Conservation (phyloP, 169 alveolate species). For the Miamiensis avidus region DNA sequence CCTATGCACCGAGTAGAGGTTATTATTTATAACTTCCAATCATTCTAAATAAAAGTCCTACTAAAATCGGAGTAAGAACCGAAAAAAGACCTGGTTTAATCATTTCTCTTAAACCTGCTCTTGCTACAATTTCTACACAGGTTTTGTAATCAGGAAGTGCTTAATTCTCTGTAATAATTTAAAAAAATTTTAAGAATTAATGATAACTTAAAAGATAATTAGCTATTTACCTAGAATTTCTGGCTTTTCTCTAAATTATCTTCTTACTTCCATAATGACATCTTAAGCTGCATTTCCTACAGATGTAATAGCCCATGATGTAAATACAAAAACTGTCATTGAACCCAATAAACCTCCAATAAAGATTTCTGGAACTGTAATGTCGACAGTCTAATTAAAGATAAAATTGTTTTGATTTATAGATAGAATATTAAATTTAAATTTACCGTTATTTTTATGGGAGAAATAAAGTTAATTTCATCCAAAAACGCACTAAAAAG, state of each 20-base stretch:
- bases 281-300: slow-evolving; percentile 73
- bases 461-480: slow-evolving; percentile 53
- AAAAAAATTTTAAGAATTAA: no score
- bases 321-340: slow-evolving; percentile 64
- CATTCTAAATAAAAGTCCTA: slow-evolving; percentile 56
- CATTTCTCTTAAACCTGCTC: slow-evolving; percentile 71
- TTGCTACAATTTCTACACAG: slow-evolving; percentile 60
- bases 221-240: slow-evolving; percentile 58
- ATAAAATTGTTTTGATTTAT: no score
- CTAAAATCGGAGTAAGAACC: slow-evolving; percentile 55
- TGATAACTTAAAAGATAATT: no score
- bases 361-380: slow-evolving; percentile 63
- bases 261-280: slow-evolving; percentile 70
- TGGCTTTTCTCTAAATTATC: slow-evolving; percentile 65
- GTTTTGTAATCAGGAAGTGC: slow-evolving; percentile 61
- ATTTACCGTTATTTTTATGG: slow-evolving; percentile 37
- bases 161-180: no score
- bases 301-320: slow-evolving; percentile 69
- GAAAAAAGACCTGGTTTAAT: slow-evolving; percentile 70
- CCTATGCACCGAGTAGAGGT: slow-evolving; percentile 59
- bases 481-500: slow-evolving; percentile 68
- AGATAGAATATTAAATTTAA: slow-evolving; percentile 24
- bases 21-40: slow-evolving; percentile 42
- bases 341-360: slow-evolving; percentile 67
- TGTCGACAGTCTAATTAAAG: no score